Base-by-base conservation (phyloP, 169 alveolate species). In the Plasmodium blacklocki region DNA sequence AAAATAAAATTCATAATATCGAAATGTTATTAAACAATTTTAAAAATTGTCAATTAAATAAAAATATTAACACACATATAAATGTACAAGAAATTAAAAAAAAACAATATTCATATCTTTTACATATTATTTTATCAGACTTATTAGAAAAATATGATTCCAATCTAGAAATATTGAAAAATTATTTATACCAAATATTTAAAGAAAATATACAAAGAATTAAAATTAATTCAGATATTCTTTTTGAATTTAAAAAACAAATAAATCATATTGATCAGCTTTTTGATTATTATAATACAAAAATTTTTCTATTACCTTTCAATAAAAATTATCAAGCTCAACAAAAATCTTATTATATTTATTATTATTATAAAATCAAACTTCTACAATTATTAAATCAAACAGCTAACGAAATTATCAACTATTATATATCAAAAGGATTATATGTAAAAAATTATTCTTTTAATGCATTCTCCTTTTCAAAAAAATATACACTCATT, bases 391-490 rank as follows among this genome's bases (percentile, higher is more conserved):
- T 49, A 7, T 21, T 83, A 49, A 70, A 83, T 14, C 86, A 83
- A 83, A 83, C 68, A 11, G 19, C 91, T 3, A 83, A 9, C 4
- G 86, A 83, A 56, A 67, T 83, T 32, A 19, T 83, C 2, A 83
- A 83, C 32, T 83, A 68, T 43, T 83, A 83, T 58, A 83, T 83
- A 45, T 68, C 91, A 7, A 72, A 83, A 60, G 91, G 91, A 18
- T 59, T 83, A 49, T 83, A 70, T 72, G 78, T 83, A 14, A 47
- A 59, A 9, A 45, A 83, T 62, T 83, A 70, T 72, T 60, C 68
- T 49, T 83, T 83, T 23, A 83, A 59, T 70, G 56, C 86, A n/a
- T 9, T 62, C 4, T 19, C 60, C 6, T 54, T 70, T 19, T 32
- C 66, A 58, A 83, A 72, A 21, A 83, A 56, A 47, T 70, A 56